Base-by-base conservation (phyloP, 129 eudicot species). In the Heracleum sosnowskyi region DNA sequence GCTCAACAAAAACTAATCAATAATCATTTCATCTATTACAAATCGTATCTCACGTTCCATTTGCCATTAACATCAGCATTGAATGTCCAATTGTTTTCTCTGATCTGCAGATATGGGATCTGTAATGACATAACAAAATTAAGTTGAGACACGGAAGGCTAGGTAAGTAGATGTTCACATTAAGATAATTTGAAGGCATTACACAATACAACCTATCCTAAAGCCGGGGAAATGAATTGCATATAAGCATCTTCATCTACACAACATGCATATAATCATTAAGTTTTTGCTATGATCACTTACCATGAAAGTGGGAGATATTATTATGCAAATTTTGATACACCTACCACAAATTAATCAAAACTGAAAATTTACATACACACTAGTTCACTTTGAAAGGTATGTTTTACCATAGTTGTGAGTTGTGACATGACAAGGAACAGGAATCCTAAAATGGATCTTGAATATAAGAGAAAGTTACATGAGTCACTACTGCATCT, bases 51-150 rank as follows among this genome's bases (percentile, higher is more conserved):
- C 76, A 95, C 86, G 71, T 91, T 87, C 98, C 98, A 95, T 85
- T 79, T 90, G 73, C 96, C 91, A 41, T 84, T 87, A 9, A 76
- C 72, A 76, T 95, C 94, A 73, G 89, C 88, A 45, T 91, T 95
- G 55, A 95, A 76, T 5, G 96, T 88, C 98, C 98, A 95, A 82
- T 95, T 95, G 76, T 95, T 95, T 84, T 95, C 98, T 72, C 92
- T 88, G 78, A 91, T 53, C 84, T 94, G 98, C 77, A 91, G 76
- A 75, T 93, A 93, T 0, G 96, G 90, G 75, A 91, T 78, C 98
- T 93, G 98, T 36, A 78, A 84, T 8, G 22, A 45, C 7, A 33
- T 41, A 34, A 4, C 12, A 63, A 71, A 66, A 39, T 78, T 11
- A 2, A 64, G 77, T 11, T 11, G 68, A 57, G 33, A 60, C 33